These are phyloP conservation scores for Candida chauliodis DNA, from an alignment of 805 yeast species.

Conservation along the genomic window DNA sequence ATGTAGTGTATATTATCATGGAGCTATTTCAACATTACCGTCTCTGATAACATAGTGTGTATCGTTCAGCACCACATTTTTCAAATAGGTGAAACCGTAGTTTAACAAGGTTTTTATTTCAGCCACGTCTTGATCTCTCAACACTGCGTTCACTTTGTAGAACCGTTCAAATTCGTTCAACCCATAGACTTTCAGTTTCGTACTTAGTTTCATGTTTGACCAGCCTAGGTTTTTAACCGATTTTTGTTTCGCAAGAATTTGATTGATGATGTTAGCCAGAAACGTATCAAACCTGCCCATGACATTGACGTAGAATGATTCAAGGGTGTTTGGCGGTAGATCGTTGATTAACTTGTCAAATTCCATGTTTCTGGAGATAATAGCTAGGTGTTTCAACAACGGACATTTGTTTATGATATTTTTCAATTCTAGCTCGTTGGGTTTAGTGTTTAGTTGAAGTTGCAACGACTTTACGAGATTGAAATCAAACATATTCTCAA, in stretches of 20 bases:
- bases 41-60: not conserved
- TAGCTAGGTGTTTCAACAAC: slow-evolving; percentile 6
- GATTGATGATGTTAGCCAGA: slow-evolving; percentile 3
- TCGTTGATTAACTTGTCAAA: slow-evolving; percentile 7
- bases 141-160: slow-evolving; percentile 1
- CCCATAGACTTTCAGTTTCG: slow-evolving; percentile 5
- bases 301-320: slow-evolving; percentile 7
- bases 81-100: not conserved
- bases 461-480: slow-evolving; percentile 2
- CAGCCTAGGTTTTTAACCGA: slow-evolving; percentile 5
- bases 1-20: slow-evolving; percentile 1
- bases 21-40: not conserved
- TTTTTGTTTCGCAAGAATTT: slow-evolving; percentile 7
- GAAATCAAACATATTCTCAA: not conserved
- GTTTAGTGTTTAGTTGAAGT: not conserved
- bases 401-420: not conserved
- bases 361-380: slow-evolving; percentile 6
- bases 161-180: slow-evolving; percentile 7
- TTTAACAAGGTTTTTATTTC: slow-evolving; percentile 4
- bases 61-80: slow-evolving; percentile 3
- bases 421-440: slow-evolving; percentile 2
- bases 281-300: slow-evolving; percentile 4
- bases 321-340: slow-evolving; percentile 1
- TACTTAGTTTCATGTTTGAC: slow-evolving; percentile 2
- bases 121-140: slow-evolving; percentile 4